A percentile compares a stretch with the other conserved stretches of the same genome.
Evolutionary conservation across 2,329 filamentous ascomycete species (phyloP).

Genomic region (Fusarium nurragi): DNA sequence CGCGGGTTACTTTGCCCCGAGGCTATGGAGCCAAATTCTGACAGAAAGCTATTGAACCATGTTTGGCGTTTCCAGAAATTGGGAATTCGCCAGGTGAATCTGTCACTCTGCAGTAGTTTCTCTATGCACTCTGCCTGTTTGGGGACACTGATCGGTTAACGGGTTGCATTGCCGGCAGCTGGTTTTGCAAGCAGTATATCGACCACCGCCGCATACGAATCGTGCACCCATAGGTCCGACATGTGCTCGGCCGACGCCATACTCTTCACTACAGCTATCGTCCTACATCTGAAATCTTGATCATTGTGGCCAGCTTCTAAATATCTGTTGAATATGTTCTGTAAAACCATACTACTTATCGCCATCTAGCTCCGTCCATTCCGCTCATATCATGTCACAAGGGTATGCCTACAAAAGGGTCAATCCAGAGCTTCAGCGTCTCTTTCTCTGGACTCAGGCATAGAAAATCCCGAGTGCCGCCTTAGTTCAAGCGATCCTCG

Average conservation of each 20-base stretch:
- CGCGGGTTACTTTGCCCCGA: slow-evolving; percentile 27
- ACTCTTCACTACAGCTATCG: too few species aligned
- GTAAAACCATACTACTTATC: too few species aligned
- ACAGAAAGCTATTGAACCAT: not conserved
- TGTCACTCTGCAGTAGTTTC: not conserved
- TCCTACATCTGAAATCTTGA: too few species aligned
- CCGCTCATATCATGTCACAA: too few species aligned
- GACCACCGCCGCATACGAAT: too few species aligned
- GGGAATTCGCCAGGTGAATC: slow-evolving; percentile 8
- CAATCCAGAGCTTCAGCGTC: not conserved
- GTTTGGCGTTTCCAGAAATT: not conserved
- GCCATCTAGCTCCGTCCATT: too few species aligned
- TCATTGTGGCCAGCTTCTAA: too few species aligned
- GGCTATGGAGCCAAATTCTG: slow-evolving; percentile 4
- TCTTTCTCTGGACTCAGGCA: not conserved
- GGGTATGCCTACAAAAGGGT: not conserved
- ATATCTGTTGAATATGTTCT: too few species aligned
- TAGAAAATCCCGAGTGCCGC: not conserved
- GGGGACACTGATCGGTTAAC: slow-evolving; percentile 3
- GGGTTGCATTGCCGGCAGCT: slow-evolving; percentile 22
- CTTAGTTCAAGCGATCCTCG: not conserved
- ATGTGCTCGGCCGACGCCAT: too few species aligned
- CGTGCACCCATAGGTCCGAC: too few species aligned
- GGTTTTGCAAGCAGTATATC: not conserved
- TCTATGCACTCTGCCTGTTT: slow-evolving; percentile 1